Evolutionary conservation across 169 alveolate species (phyloP), one percentile per base, ranked within the genome.

Genomic region (Babesia microti): DNA sequence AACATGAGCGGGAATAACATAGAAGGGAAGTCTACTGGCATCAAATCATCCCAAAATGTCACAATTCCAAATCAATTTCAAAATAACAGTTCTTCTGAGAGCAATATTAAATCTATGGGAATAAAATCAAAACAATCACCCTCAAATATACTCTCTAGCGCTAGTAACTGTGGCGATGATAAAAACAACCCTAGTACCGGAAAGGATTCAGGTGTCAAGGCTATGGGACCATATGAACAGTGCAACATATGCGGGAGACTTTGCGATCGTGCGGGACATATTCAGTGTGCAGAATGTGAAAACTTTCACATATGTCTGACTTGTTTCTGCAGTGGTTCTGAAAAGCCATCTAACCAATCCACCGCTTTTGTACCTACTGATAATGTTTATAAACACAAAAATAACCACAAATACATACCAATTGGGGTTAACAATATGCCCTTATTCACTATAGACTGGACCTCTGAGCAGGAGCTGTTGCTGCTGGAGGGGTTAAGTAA

Each of bases 401-500:
- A 84, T 30, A 40, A 72, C 40, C 93, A 87, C 56, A 61, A 73
- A 26, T 87, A 87, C 52, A 85, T 78, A 21, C 94, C 93, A 6
- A 79, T 87, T 9, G 93, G 93, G 5, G 72, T 85, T 14, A 76
- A 83, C 65, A 72, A 68, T 46, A 85, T 87, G 44, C 88, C 89
- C 0, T 72, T 87, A 23, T 73, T 78, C 46, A 57, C 78, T 6
- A 35, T 41, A 36, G 85, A 84, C 44, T 87, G 94, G 94, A 76
- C 89, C 11, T 93, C 94, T 17, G 94, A 87, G 52, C 92, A 87
- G 59, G 94, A 87, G 23, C 41, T 85, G 33, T n/a, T 83, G 22
- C 76, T 87, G 26, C 63, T 87, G 24, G 94, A 87, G 27, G 94
- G 91, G 35, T 74, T 87, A 36, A 75, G 90, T 37, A 85, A 87